Base-by-base conservation (phyloP, 345 rosid genomes). In the Hirschfeldia incana region DNA sequence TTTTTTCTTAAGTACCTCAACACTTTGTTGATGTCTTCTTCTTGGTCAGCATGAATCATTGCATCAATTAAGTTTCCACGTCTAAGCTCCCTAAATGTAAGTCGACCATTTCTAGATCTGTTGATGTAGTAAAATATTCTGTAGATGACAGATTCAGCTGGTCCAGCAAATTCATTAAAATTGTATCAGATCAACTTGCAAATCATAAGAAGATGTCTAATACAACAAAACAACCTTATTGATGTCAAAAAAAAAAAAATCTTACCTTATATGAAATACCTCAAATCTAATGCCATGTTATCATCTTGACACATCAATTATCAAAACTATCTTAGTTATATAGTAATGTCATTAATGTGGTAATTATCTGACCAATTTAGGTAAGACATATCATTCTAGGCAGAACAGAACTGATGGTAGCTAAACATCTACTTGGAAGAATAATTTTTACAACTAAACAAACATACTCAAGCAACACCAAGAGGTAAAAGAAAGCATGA, bases 1-100 rank as follows among this genome's bases (percentile, higher is more conserved):
- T 29, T 29, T 29, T 3, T 2, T 33, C 39, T 21, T 21, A 21
- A 71, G 75, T 82, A 94, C 98, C 98, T 94, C 88, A 94, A 80
- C 61, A 94, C 94, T 85, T 94, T 94, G 88, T 94, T 94, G 72
- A 94, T 94, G 79, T 94, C 97, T 76, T 94, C 97, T 90, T 92
- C 98, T 85, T 94, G 97, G 37, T 94, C 97, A 37, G 91, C 98
- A 84, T 92, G 91, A 74, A 81, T 94, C 91, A 92, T 88, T 49
- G 97, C 97, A 82, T 85, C 92, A 57, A 92, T 83, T 77, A 94
- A 80, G 76, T 94, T 89, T 74, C 97, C 97, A 16, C 89, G 94
- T 83, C 88, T 94, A 67, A 94, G 87, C 88, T 94, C 98, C 89
- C 91, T 88, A 77, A 90, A 91, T 44, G 93, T 83, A 74, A 92